Base-by-base conservation (phyloP, 2,329 filamentous ascomycete genomes). In the Colletotrichum spinosum region DNA sequence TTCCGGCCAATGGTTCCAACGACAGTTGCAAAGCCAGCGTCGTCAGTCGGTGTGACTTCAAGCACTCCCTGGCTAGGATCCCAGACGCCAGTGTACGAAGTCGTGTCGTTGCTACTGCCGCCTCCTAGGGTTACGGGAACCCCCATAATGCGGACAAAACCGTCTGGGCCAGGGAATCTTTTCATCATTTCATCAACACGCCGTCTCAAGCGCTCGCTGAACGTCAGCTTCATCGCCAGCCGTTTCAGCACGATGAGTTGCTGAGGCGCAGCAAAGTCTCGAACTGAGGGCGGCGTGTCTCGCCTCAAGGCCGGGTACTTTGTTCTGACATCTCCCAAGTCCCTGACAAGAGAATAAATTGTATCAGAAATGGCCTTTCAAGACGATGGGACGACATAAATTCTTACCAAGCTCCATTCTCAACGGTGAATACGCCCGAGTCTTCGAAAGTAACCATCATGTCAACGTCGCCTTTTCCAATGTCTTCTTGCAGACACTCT, bases 11-110 rank as follows among this genome's bases (percentile, higher is more conserved):
- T n/a, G 8, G 34, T 52, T 11, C 37, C 55, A 12, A 59, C 38
- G 9, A 59, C 17, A 42, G 55, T 51, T 35, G 55, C 55, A 15
- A 59, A 59, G 37, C 15, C 55, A 52, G 35, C 46, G 3, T 59
- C 46, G 5, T n/a, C 8, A 13, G 46, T 52, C 11, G 46, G 55
- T 2, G 10, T 42, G 33, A 50, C 49, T 13, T 51, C 46, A 9
- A 59, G 46, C 7, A 51, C 55, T 8, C 55, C 25, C 11, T 33
- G 34, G 11, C 17, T 13, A 12, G 17, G 10, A 17, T 51, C 35
- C 55, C 55, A 59, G 13, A 17, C 8, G 12, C 17, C 55, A 8
- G 42, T 25, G 15, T 59, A 46, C 9, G 55, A 51, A 4, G 37
- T 44, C 10, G 33, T 15, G 10, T 52, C 38, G 12, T 45, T 52